These are phyloP conservation scores for Alternaria consortialis DNA, from an alignment of 2,329 filamentous ascomycete species.

Conservation along the genomic window DNA sequence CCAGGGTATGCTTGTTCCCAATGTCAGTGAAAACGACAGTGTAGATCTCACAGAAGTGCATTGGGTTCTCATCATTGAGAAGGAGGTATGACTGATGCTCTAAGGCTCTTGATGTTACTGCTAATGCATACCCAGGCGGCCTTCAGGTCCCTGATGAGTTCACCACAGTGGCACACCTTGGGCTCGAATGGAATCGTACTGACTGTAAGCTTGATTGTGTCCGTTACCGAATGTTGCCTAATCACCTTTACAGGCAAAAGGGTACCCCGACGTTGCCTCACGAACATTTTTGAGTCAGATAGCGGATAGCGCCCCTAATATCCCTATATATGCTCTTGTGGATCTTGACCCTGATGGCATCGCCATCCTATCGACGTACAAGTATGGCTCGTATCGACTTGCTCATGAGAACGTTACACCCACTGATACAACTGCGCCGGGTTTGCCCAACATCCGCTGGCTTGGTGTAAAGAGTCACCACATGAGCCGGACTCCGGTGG, in stretches of 20 bases:
- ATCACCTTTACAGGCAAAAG: constrained; percentile 70
- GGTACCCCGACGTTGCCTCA: constrained; percentile 80
- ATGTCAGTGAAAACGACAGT: constrained; percentile 57
- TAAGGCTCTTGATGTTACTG: not conserved
- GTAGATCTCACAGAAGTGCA: constrained; percentile 61
- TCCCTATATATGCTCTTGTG: constrained; percentile 69
- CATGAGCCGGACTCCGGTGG: constrained; percentile 28
- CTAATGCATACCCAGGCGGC: constrained; percentile 66
- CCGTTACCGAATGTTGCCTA: constrained; percentile 6
- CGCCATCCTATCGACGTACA: constrained; percentile 77
- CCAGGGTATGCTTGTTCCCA: constrained; percentile 71
- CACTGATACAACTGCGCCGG: constrained; percentile 38
- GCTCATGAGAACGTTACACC: constrained; percentile 65
- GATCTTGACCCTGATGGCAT: constrained; percentile 83
- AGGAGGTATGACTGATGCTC: constrained; percentile 65
- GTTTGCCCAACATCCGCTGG: constrained; percentile 66
- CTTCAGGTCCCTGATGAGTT: constrained; percentile 71
- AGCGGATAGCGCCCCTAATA: constrained; percentile 48
- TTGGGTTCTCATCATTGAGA: constrained; percentile 81
- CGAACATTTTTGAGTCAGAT: constrained; percentile 66
- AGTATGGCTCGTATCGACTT: constrained; percentile 70
- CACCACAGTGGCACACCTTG: constrained; percentile 62
- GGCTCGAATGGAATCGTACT: constrained; percentile 70
- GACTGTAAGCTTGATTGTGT: constrained; percentile 61
- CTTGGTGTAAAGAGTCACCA: constrained; percentile 65